These are phyloP conservation scores for Melanopsichium pennsylvanicum DNA, from an alignment of 1,284 basidiomycete species.

Conservation along the genomic window DNA sequence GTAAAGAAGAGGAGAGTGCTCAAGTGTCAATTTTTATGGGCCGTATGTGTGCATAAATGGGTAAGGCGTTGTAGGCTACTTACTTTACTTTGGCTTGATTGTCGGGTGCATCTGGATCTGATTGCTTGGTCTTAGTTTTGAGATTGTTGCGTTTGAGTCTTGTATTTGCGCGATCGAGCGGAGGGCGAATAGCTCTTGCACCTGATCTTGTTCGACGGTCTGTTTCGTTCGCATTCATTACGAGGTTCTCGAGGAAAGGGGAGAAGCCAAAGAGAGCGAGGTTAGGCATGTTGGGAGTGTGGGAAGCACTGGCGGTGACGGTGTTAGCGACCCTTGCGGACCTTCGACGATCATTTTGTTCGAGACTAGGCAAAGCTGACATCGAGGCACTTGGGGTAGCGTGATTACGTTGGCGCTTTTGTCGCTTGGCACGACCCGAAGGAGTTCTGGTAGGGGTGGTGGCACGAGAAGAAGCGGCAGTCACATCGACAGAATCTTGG, in stretches of 20 bases:
- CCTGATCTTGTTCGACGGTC: slow-evolving; percentile 38
- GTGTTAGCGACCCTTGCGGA: slow-evolving; percentile 42
- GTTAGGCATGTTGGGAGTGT: slow-evolving; percentile 28
- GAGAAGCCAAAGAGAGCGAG: slow-evolving; percentile 38
- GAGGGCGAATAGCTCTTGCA: slow-evolving; percentile 17
- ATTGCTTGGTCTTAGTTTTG: slow-evolving; percentile 27
- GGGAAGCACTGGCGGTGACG: slow-evolving; percentile 16
- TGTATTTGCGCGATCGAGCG: slow-evolving; percentile 18
- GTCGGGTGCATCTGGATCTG: slow-evolving; percentile 26
- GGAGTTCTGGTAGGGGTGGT: slow-evolving; percentile 30
- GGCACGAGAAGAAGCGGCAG: slow-evolving; percentile 28
- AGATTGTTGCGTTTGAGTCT: slow-evolving; percentile 16
- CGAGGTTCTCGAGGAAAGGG: slow-evolving; percentile 41
- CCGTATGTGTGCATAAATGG: too few relatives aligned
- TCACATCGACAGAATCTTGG: slow-evolving; percentile 21
- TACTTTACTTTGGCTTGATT: slow-evolving; percentile 33
- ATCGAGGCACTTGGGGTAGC: slow-evolving; percentile 1
- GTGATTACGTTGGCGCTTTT: slow-evolving; percentile 26
- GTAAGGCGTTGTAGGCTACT: too few relatives aligned
- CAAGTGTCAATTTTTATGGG: slow-evolving; percentile 3
- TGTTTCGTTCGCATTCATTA: slow-evolving; percentile 33
- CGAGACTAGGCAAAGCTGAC: slow-evolving; percentile 28
- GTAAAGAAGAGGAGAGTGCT: background rate
- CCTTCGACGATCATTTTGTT: slow-evolving; percentile 28
- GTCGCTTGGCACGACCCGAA: slow-evolving; percentile 24